Conservation (phyloP, 352 stramenopile genomes). For the Globisporangium nagaii region DNA sequence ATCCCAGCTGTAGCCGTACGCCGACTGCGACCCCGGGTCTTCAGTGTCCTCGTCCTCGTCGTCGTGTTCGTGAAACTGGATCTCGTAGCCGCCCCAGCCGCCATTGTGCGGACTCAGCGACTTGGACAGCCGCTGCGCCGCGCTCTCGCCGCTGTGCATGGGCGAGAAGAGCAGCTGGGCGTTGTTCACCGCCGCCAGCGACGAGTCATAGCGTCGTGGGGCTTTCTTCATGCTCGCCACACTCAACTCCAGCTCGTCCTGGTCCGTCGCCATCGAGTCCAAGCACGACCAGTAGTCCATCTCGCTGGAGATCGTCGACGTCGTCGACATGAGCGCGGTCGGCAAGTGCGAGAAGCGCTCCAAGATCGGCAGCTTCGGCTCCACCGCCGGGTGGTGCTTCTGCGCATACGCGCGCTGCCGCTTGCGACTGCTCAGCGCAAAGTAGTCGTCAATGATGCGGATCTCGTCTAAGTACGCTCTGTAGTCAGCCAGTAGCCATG, state of each 20-base stretch:
- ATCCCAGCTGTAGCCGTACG: conserved; percentile 7
- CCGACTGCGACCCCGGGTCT: conserved; percentile 3
- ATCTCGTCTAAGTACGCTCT: conserved; percentile 41
- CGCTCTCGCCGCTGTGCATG: not conserved
- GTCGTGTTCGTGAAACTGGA: conserved; percentile 2
- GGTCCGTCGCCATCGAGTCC: conserved; percentile 12
- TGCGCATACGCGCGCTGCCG: not conserved
- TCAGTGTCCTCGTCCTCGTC: conserved; percentile 7
- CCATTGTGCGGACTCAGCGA: conserved; percentile 10
- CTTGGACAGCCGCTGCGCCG: not conserved
- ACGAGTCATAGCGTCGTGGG: conserved; percentile 7
- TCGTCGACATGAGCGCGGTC: conserved; percentile 14
- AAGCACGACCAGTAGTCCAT: conserved; percentile 36
- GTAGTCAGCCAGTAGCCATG: not conserved
- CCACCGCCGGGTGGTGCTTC: not conserved
- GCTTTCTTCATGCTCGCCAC: conserved; percentile 4
- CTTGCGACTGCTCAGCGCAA: conserved; percentile 14
- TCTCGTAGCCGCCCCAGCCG: not conserved
- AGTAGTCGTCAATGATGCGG: conserved; percentile 60
- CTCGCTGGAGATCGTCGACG: conserved; percentile 29
- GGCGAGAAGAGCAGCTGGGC: conserved; percentile 16
- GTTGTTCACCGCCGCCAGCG: conserved; percentile 5
- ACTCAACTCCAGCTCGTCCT: conserved; percentile 13
- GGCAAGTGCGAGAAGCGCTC: conserved; percentile 13
- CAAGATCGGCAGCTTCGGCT: conserved; percentile 7